These are phyloP conservation scores for Hypoxylon sp. DNA, from an alignment of 2,329 filamentous ascomycete genomes.

Conservation along the genomic window DNA sequence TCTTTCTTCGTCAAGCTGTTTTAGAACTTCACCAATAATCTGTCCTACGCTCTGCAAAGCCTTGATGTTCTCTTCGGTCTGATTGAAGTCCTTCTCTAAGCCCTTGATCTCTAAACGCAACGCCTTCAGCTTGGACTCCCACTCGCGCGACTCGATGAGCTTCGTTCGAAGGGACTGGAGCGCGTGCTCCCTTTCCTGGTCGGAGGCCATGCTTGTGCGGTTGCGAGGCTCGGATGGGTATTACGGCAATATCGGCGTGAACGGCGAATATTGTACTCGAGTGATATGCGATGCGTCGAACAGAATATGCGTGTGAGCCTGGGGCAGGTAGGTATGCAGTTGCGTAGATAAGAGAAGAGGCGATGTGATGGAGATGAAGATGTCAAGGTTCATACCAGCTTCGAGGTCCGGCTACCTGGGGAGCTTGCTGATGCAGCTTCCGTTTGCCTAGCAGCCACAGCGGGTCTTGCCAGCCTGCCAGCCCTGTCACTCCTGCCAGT, in stretches of 20 bases:
- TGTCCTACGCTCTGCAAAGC: slow-evolving; percentile 98
- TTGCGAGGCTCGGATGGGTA: slow-evolving; percentile 8
- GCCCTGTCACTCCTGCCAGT: no score
- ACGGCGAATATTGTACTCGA: not conserved
- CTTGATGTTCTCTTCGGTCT: slow-evolving; percentile 99
- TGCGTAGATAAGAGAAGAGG: not conserved
- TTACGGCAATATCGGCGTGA: slow-evolving; percentile 2
- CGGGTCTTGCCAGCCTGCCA: no score
- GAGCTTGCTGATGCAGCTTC: slow-evolving; percentile 37
- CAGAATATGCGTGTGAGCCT: not conserved
- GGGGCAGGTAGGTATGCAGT: no score
- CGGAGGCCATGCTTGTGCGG: slow-evolving; percentile 55
- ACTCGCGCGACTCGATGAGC: slow-evolving; percentile 94
- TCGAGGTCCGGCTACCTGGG: slow-evolving; percentile 15
- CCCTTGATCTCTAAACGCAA: slow-evolving; percentile 96
- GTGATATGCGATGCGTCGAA: not conserved
- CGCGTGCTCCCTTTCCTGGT: slow-evolving; percentile 71
- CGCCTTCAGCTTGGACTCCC: slow-evolving; percentile 96
- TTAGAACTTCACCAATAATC: slow-evolving; percentile 98
- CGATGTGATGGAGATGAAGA: not conserved
- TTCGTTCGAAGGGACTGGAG: slow-evolving; percentile 81
- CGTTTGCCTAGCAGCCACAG: slow-evolving; percentile 32
- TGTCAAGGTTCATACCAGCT: slow-evolving; percentile 28
- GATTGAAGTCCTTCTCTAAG: slow-evolving; percentile 91
- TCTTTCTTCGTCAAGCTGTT: slow-evolving; percentile 98